Conservation (phyloP, 1,139 yeast species). For the Waltiozyma sp. region DNA sequence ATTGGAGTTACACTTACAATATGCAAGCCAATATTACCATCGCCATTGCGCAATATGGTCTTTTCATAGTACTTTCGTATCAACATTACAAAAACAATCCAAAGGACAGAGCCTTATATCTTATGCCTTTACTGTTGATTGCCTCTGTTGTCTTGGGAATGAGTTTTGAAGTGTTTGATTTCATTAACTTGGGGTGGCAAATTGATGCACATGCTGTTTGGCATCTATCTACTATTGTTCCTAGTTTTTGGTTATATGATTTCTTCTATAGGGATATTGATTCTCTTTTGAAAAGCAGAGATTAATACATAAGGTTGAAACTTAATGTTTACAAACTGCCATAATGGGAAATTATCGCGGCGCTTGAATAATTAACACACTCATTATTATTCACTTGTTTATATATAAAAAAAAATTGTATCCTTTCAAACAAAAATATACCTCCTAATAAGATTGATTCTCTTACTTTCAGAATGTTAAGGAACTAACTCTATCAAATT, state of each 20-base stretch:
- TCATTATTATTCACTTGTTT: no score
- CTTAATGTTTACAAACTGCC: no score
- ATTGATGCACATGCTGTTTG: slow-evolving; percentile 91
- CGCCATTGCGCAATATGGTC: slow-evolving; percentile 62
- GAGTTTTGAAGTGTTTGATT: slow-evolving; percentile 83
- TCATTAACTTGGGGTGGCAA: slow-evolving; percentile 58
- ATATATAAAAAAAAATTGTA: no score
- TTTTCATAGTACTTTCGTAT: slow-evolving; percentile 22
- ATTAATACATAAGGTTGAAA: no score
- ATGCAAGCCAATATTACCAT: slow-evolving; percentile 81
- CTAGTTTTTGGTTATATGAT: slow-evolving; percentile 29
- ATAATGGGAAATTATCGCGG: no score
- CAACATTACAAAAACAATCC: slow-evolving; percentile 19
- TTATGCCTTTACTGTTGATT: slow-evolving; percentile 39
- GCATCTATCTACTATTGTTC: slow-evolving; percentile 74
- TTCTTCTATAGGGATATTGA: slow-evolving; percentile 25
- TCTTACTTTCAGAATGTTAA: no score
- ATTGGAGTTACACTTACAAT: slow-evolving; percentile 89
- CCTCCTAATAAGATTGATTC: no score
- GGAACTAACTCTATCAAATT: no score
- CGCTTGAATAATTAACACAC: no score
- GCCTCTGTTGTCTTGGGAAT: slow-evolving; percentile 54
- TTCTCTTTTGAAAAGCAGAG: slow-evolving; percentile 4
- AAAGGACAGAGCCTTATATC: slow-evolving; percentile 21
- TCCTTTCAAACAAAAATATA: no score